These are phyloP conservation scores for Pleurotus salmoneostramineus DNA, from an alignment of 768 basidiomycete genomes.

Conservation along the genomic window DNA sequence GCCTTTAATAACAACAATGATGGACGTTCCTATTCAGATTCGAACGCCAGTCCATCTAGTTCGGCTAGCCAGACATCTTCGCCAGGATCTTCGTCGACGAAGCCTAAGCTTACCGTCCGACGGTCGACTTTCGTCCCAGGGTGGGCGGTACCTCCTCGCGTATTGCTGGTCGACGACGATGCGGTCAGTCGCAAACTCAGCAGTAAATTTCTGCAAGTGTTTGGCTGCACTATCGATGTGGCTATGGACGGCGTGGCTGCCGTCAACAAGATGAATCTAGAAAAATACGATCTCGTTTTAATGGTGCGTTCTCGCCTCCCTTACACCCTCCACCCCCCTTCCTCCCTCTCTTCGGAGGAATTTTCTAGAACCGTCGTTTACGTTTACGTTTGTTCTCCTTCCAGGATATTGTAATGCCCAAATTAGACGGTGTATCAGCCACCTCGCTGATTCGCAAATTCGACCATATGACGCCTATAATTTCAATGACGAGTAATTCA, in stretches of 20 bases:
- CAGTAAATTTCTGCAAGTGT: conserved; percentile 92
- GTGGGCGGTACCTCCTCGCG: conserved; percentile 88
- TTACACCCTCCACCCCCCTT: no score
- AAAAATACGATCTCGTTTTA: conserved; percentile 92
- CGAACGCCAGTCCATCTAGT: neutral
- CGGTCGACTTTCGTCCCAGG: conserved; percentile 81
- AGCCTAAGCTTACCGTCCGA: conserved; percentile 60
- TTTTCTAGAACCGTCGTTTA: conserved; percentile 10
- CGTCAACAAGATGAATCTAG: conserved; percentile 94
- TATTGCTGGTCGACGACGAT: conserved; percentile 94
- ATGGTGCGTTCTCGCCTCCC: conserved; percentile 58
- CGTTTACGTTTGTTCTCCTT: conserved; percentile 1
- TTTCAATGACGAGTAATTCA: conserved; percentile 96
- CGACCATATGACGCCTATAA: conserved; percentile 93
- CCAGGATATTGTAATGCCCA: conserved; percentile 95
- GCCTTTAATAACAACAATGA: neutral
- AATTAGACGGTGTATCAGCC: conserved; percentile 83
- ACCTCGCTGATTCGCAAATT: conserved; percentile 94
- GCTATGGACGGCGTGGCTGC: conserved; percentile 92
- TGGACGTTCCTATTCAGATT: neutral
- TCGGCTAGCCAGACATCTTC: conserved; percentile 14
- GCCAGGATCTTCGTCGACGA: conserved; percentile 7
- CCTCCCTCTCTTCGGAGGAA: neutral
- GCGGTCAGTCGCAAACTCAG: conserved; percentile 84
- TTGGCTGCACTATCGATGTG: conserved; percentile 92